Evolutionary conservation across 2,329 filamentous ascomycete species (phyloP), one percentile per base, ranked within the genome.

Genomic region (Sporothrix sp.): DNA sequence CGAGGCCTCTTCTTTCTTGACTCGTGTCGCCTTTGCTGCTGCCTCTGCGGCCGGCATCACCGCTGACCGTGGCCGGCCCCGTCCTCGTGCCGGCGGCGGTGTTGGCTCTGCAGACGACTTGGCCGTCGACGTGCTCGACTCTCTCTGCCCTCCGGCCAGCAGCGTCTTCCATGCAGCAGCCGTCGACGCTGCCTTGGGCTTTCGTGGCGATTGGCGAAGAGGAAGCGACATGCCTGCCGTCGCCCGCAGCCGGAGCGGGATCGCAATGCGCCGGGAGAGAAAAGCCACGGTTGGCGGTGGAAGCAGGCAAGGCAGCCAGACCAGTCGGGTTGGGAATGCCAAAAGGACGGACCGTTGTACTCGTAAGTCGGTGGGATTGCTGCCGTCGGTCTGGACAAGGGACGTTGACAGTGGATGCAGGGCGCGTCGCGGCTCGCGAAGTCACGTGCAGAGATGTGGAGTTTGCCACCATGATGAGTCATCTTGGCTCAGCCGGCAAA

Each of bases 141-240:
- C 27, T 3, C 14, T 44, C 35, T 43, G 37, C 3, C 7, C 20
- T n/a, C 66, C 30, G 1, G 44, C 39, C 21, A 48, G 23, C 37
- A 52, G 36, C 20, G 37, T 36, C 46, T 77, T 50, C 48, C 48
- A 50, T 18, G 38, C 39, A 21, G 30, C 39, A 37, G 38, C 38
- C 6, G 39, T 28, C 13, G 42, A 45, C 25, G 32, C 36, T 0
- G 42, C 27, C 43, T 49, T 37, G 4, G 39, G 25, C 36, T 36
- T 52, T 7, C 56, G 54, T 4, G 51, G 25, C 13, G 52, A 52
- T 30, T 49, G 48, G 32, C 56, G 54, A 7, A 52, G 25, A 2
- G 53, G 51, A 18, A 53, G 51, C 30, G 47, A 46, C 54, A 56
- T 56, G 11, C 43, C 39, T 9, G 49, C 44, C 10, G 47, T 49